Evolutionary conservation across 164 flowering plant genomes (phyloP), one percentile per base, ranked within the genome.

Genomic region (Sedum album): DNA sequence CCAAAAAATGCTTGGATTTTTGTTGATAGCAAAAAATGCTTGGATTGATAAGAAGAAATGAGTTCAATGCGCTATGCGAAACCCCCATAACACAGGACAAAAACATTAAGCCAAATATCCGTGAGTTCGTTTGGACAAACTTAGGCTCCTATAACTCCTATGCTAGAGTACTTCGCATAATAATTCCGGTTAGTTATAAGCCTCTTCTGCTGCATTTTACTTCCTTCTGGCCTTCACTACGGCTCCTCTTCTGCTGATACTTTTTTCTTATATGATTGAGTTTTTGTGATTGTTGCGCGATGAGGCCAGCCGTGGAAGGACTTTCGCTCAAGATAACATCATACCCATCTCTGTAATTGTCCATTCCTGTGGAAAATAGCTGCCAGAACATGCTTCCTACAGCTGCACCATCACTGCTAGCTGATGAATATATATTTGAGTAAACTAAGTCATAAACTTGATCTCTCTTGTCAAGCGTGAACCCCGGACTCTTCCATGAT

Each of bases 311-410:
- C 0, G 88, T 87, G 0, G 91, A 78, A 25, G 89, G 80, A 78
- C 72, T 82, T 75, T 87, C 82, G 13, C 74, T 80, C 39, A 91
- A 66, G 28, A 91, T 71, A 23, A 91, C 77, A 69, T 85, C 95
- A 42, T 91, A 87, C 55, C 97, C 95, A 79, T 91, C 95, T 42
- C 82, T 71, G 70, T 74, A 79, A 14, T 72, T 68, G 74, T 87
- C 97, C 91, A 89, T 82, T 63, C 89, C 91, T 73, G 83, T 81
- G 0, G 82, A 55, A 2, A 89, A 70, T 28, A 88, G 83, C 67
- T 91, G 97, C 97, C 97, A 91, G 73, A 88, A 87, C 74, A 88
- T 69, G 69, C 88, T 85, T 23, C 97, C 92, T 1, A 76, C 85
- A 1, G 91, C 87, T 4, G 86, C 80, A 14, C 94, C 97, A 31